Base-by-base conservation (phyloP, 441 rosid genomes). In the Capsella rubella region DNA sequence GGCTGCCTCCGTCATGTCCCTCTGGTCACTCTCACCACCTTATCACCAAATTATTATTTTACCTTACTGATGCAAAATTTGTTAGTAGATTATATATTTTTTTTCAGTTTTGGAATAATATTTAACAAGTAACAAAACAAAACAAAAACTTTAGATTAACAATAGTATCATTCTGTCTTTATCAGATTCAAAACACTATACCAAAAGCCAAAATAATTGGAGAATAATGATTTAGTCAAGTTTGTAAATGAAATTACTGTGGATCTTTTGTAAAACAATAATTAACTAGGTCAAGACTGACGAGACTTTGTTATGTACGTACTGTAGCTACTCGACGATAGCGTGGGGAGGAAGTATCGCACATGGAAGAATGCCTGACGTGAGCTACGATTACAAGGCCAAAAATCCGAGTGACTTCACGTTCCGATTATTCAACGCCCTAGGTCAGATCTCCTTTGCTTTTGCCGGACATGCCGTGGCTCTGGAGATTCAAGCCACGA, bases 401-500 rank as follows among this genome's bases (percentile, higher is more conserved):
- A 82, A 82, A 0, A 84, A 79, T 71, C n/a, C 85, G 9, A 67
- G 69, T 1, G 97, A 90, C 14, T 82, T 57, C 80, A 83, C 85
- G 82, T 95, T 92, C 70, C 80, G 96, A 29, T 86, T 87, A 42
- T 92, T 90, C 87, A 92, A 89, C 27, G 92, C 97, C 0, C 77
- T 95, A 18, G 99, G 99, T 11, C 89, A 88, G 46, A 90, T 92
- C 52, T 92, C 99, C 6, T 90, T 89, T 46, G 97, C 99, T 3
- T 95, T 92, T 35, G 99, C 97, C 0, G 97, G 99, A 8, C 99
- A 95, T 18, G 99, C 99, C 0, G 99, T 95, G 10, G 95, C 74
- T 31, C 89, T 95, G 0, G 97, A 95, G 77, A 95, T 95, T 61
- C 99, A 95, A 76, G 97, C 97, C 67, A 95, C 99, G 3, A 88